Evolutionary conservation across 495 filamentous ascomycete species (phyloP), one percentile per base, ranked within the genome.

Genomic region (Glonium stellatum): DNA sequence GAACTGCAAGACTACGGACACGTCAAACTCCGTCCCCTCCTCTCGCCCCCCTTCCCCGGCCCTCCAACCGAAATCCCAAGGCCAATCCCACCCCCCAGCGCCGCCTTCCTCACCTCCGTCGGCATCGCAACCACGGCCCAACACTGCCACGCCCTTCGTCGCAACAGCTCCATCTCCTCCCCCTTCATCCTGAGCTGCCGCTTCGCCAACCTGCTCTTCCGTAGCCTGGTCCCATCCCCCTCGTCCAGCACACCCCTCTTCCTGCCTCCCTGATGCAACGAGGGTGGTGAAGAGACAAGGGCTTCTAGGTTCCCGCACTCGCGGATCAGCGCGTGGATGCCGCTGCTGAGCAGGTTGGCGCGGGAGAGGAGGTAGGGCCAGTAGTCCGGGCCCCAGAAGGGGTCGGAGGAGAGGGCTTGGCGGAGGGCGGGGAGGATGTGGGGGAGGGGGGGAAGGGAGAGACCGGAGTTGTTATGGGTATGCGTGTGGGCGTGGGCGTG

Each of bases 401-500:
- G 70, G 60, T 85, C 82, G 54, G 76, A 70, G 37, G 75, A 72
- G 2, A 84, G 74, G 1, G 82, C 82, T 0, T 69, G 72, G 54
- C 80, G 76, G 34, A 85, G 68, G 3, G 81, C 75, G 44, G 74
- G 67, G 19, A 82, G 72, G 77, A 82, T 82, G 67, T 82, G 82
- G 19, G 74, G 75, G 55, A 84, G 80, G n/a, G 65, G 65, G 15
- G 64, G 64, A 13, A 67, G 57, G 11, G 39, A 39, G 42, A 60
- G 55, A 9, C 15, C 31, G 48, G 70, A 72, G 12, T n/a, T n/a
- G n/a, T n/a, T n/a, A n/a, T n/a, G n/a, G n/a, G n/a, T n/a, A n/a
- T n/a, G n/a, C n/a, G n/a, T n/a, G n/a, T n/a, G n/a, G 79, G 79
- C 37, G 75, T 59, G 9, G 47, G 47, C 13, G 39, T 49, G 48